Evolutionary conservation across 768 basidiomycete genomes (phyloP), one percentile per base, ranked within the genome.

Genomic region (Tricholoma terreum): DNA sequence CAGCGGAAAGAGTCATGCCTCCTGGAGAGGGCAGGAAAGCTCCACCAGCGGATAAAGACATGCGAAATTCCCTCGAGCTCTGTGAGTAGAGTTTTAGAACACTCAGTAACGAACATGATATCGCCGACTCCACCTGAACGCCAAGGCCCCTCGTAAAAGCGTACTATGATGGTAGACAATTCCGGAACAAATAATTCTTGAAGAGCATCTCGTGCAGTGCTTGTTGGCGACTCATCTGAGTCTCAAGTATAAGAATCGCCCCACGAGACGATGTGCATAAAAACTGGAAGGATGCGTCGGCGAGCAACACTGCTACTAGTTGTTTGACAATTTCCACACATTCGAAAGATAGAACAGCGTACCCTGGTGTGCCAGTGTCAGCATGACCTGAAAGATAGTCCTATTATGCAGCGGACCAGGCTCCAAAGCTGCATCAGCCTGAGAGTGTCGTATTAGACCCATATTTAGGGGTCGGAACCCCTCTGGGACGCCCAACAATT

Each of bases 361-460:
- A 52, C 51, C 51, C 51, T 15, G 36, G n/a, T n/a, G 36, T 24
- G 8, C 51, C 51, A 4, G 38, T 15, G 21, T 40, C 34, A 2
- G 51, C 51, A 30, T 40, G 35, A 52, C 51, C 10, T 35, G 51
- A 17, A 52, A 52, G 27, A 52, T 52, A 34, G 51, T 52, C 22
- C 50, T 52, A 33, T 56, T 58, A 24, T 55, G 56, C 6, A 61
- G 43, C 14, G 60, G 60, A 10, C 60, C 60, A 33, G 60, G 60
- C 34, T 57, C 53, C 21, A 61, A 34, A 4, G 52, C 52, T 24
- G 52, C 52, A 15, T 57, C 53, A n/a, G n/a, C n/a, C n/a, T n/a
- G n/a, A 12, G 50, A 61, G 3, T 40, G 54, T n/a, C 43, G 36
- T 14, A 61, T 55, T 4, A 33, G 43, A 19, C 56, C 55, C 38